Evolutionary conservation across 305 asterid genomes (phyloP).

Genomic region (Fraxinus dipetala): DNA sequence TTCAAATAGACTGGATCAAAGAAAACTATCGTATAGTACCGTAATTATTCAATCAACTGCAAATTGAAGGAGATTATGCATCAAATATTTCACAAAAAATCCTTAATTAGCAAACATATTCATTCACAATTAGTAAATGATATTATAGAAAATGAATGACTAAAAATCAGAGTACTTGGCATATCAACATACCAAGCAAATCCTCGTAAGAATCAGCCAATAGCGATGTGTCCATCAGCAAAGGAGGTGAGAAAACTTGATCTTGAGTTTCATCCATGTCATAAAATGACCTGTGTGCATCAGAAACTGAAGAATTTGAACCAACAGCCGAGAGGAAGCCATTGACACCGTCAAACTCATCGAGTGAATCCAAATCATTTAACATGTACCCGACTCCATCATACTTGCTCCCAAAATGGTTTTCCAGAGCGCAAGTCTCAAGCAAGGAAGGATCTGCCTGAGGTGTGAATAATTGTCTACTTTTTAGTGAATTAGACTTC

Average conservation of each 20-base stretch:
- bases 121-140: conserved; percentile 2
- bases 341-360: conserved; percentile 67
- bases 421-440: conserved; percentile 42
- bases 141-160: conserved; percentile 15
- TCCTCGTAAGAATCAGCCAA: conserved; percentile 80
- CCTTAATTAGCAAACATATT: conserved; percentile 9
- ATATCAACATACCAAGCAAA: conserved; percentile 68
- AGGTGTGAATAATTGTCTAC: conserved; percentile 53
- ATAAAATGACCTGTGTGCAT: conserved; percentile 67
- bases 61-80: conserved; percentile 2
- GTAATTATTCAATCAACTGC: background rate
- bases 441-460: conserved; percentile 63
- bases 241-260: conserved; percentile 93
- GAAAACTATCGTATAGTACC: background rate
- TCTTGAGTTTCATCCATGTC: conserved; percentile 64
- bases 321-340: conserved; percentile 78
- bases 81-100: conserved; percentile 21
- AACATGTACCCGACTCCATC: conserved; percentile 54
- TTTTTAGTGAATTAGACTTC: conserved; percentile 46
- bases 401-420: conserved; percentile 53
- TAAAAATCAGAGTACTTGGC: conserved; percentile 13
- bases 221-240: conserved; percentile 74
- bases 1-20: background rate
- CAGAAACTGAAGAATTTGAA: conserved; percentile 71
- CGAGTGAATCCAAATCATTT: conserved; percentile 70